These are phyloP conservation scores for Ramaria rubella DNA, from an alignment of 768 basidiomycete genomes.

Conservation along the genomic window DNA sequence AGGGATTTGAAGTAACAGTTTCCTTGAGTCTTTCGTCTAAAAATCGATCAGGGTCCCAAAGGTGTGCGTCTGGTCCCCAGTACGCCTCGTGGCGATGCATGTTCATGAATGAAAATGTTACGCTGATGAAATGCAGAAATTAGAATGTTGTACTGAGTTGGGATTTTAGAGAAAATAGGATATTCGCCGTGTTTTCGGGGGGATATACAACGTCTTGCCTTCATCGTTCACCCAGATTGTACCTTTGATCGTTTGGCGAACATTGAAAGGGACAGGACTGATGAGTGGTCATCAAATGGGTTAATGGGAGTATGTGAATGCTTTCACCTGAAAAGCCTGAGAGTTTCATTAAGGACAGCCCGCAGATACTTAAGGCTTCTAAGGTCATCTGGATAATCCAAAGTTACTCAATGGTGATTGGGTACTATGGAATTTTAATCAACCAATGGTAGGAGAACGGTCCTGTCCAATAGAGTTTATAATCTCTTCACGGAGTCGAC, in stretches of 20 bases:
- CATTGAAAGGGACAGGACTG: conserved; percentile 26
- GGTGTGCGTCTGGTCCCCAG: conserved; percentile 72
- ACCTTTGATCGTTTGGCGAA: conserved; percentile 13
- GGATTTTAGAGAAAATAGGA: conserved; percentile 2
- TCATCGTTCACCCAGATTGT: conserved; percentile 1
- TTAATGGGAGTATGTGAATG: neutral
- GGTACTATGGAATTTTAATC: conserved; percentile 21
- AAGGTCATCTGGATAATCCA: conserved; percentile 21
- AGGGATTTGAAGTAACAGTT: conserved; percentile 13
- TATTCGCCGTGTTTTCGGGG: neutral
- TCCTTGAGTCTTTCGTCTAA: conserved; percentile 8
- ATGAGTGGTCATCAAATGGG: neutral
- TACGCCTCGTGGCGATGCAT: conserved; percentile 60
- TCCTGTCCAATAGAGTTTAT: conserved; percentile 19
- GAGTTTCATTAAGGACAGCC: conserved; percentile 61
- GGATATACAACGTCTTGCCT: conserved; percentile 4
- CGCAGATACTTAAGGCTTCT: conserved; percentile 30
- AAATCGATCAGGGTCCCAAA: conserved; percentile 32
- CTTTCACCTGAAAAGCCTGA: conserved; percentile 26
- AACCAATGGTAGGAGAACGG: conserved; percentile 11
- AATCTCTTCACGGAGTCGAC: conserved; percentile 38
- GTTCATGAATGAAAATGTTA: conserved; percentile 49
- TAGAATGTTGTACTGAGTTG: too few relatives aligned
- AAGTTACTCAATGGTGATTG: conserved; percentile 1
- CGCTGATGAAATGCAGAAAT: conserved; percentile 21